phyloP scores from a whole-genome alignment of 768 basidiomycete species.

The Crucibulum laeve region DNA sequence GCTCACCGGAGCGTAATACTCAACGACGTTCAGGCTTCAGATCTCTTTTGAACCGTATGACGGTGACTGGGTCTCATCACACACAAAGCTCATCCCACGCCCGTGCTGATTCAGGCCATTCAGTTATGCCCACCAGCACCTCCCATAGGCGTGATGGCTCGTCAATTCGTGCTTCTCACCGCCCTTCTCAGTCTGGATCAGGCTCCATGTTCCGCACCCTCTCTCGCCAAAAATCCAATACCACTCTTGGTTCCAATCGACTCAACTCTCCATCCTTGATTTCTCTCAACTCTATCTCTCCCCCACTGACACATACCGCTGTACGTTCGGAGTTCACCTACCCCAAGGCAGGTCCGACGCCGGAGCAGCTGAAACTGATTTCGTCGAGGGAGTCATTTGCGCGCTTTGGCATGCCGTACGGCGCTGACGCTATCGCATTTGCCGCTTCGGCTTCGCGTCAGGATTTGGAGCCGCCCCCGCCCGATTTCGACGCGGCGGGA shows the following conservation, averaged over 20 bases:
- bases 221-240: conserved; percentile 41
- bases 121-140: conserved; percentile 15
- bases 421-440: conserved; percentile 66
- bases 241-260: conserved; percentile 33
- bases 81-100: conserved; percentile 18
- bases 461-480: conserved; percentile 42
- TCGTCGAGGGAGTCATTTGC: conserved; percentile 62
- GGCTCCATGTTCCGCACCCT: conserved; percentile 42
- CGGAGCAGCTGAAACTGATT: conserved; percentile 64
- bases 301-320: conserved; percentile 72
- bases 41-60: conserved; percentile 36
- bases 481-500: conserved; percentile 42
- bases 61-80: conserved; percentile 18
- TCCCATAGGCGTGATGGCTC: conserved; percentile 19
- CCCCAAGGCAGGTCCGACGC: conserved; percentile 58
- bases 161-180: conserved; percentile 21
- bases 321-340: conserved; percentile 69
- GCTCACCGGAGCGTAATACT: conserved; percentile 12
- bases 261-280: conserved; percentile 65
- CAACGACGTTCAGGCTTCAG: conserved; percentile 43
- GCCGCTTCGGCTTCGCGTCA: conserved; percentile 45
- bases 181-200: conserved; percentile 26
- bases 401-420: conserved; percentile 74
- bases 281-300: conserved; percentile 69
- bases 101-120: conserved; percentile 26